Evolutionary conservation across 208 protist genomes (phyloP).

Genomic region (Crithidia brevicula): DNA sequence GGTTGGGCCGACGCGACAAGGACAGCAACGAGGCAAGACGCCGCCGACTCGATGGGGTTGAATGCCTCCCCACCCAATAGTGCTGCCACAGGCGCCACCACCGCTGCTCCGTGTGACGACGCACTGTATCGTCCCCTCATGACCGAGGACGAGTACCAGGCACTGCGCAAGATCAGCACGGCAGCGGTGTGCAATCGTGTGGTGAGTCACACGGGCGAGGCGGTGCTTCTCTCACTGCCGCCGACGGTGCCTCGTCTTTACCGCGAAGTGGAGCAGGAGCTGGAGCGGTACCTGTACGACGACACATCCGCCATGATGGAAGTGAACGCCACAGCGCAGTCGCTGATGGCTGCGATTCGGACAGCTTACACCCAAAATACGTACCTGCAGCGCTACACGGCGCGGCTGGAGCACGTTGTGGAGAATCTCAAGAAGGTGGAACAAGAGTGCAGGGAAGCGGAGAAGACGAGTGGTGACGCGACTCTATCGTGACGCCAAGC

Average conservation of each 20-base stretch:
- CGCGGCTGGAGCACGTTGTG: slow-evolving; percentile 36
- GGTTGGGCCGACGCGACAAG: no score
- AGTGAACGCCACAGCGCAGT: slow-evolving; percentile 42
- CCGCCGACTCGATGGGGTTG: no score
- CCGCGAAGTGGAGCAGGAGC: slow-evolving; percentile 69
- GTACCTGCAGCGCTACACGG: slow-evolving; percentile 47
- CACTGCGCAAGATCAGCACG: slow-evolving; percentile 26
- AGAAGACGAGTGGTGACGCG: background rate
- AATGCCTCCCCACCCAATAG: background rate
- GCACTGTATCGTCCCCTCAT: slow-evolving; percentile 12
- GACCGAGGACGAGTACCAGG: slow-evolving; percentile 24
- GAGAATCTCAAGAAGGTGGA: slow-evolving; percentile 50
- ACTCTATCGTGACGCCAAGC: background rate
- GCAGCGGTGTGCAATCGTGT: slow-evolving; percentile 51
- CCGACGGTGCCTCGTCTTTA: slow-evolving; percentile 43
- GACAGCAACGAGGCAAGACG: no score
- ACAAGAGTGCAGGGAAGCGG: slow-evolving; percentile 22
- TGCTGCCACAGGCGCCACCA: background rate
- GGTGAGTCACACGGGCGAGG: slow-evolving; percentile 58
- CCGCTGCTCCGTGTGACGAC: background rate
- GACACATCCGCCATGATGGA: slow-evolving; percentile 66
- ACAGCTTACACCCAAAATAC: slow-evolving; percentile 71
- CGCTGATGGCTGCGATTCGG: slow-evolving; percentile 42
- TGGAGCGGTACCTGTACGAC: slow-evolving; percentile 78
- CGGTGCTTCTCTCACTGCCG: slow-evolving; percentile 58